phyloP scores from a whole-genome alignment of 2,329 filamentous ascomycete genomes.

The Escovopsis sp. region DNA sequence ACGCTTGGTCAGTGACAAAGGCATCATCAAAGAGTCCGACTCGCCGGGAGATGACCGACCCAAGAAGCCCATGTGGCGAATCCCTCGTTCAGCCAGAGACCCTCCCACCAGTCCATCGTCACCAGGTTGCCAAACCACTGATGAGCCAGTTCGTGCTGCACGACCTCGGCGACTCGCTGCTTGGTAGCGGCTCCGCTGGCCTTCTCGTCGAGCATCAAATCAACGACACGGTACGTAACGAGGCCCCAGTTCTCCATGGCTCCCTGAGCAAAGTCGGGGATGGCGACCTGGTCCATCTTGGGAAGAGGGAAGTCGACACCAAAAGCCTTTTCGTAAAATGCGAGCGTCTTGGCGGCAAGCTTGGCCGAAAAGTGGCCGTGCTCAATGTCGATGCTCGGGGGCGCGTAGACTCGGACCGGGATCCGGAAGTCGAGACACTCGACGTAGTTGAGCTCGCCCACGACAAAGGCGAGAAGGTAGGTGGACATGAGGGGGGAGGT shows the following conservation, averaged over 20 bases:
- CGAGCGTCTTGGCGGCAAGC: conserved; percentile 75
- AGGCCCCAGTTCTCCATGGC: conserved; percentile 99
- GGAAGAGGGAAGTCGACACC: conserved; percentile 52
- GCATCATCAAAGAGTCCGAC: no score
- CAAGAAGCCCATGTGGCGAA: conserved; percentile 98
- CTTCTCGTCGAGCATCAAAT: conserved; percentile 77
- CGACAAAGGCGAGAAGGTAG: conserved; percentile 85
- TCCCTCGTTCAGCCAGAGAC: conserved; percentile 88
- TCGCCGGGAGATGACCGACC: conserved; percentile 89
- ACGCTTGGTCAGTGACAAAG: background rate
- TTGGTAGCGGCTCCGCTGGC: conserved; percentile 77
- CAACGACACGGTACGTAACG: conserved; percentile 82
- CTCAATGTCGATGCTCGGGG: conserved; percentile 77
- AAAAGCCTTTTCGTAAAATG: conserved; percentile 93
- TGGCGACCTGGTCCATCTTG: conserved; percentile 35
- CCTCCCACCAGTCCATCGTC: conserved; percentile 95
- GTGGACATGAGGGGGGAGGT: conserved; percentile 90
- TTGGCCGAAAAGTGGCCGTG: conserved; percentile 84
- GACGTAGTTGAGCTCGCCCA: conserved; percentile 86
- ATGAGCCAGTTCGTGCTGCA: conserved; percentile 91
- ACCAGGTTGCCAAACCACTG: conserved; percentile 95
- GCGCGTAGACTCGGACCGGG: conserved; percentile 86
- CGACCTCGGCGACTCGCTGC: conserved; percentile 85
- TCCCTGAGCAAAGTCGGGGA: conserved; percentile 88
- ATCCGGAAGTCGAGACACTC: conserved; percentile 86